Base-by-base conservation (phyloP, 139 green algal species). In the Eudorina sp. region DNA sequence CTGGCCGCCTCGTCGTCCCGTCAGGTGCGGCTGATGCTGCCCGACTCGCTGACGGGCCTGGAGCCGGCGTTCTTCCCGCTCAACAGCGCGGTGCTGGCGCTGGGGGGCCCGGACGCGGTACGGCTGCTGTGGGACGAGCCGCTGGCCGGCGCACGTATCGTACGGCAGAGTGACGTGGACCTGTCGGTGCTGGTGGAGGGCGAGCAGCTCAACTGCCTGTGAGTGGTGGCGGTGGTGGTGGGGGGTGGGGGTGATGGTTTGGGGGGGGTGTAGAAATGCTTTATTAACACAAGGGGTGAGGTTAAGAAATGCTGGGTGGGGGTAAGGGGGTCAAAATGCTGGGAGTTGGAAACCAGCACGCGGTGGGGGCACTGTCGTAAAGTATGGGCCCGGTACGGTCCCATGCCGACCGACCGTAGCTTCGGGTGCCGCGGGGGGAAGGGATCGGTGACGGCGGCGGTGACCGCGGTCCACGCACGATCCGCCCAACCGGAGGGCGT, bases 91-190 rank as follows among this genome's bases (percentile, higher is more conserved):
- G 74, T 82, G 43, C 41, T 77, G 19, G 80, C 80, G 45, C 62
- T 86, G 60, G 60, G 23, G 7, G 80, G 80, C 31, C 62, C 60
- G 8, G 43, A 55, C 3, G 80, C 80, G 29, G 80, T 48, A 45
- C 80, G 80, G 2, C 7, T 86, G 45, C 21, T 86, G 41, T 86
- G 80, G 80, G 62, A 34, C n/a, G 80, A 86, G 80, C 62, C 80
- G 62, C n/a, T 78, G 43, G 43, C 11, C 4, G 60, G 43, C 43
- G 36, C 62, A 25, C 43, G 51, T 4, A 41, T 86, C 21, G 80
- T 86, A 19, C 80, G 80, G 62, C 80, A 86, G 62, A 78, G 62
- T 45, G 80, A 86, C 18, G 80, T 77, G 62, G 80, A 86, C n/a
- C 43, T 86, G 62, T 29, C 51, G 62, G 43, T 86, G 43, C 41